Evolutionary conservation across 2,329 filamentous ascomycete genomes (phyloP).

Genomic region (Fusarium globosum): DNA sequence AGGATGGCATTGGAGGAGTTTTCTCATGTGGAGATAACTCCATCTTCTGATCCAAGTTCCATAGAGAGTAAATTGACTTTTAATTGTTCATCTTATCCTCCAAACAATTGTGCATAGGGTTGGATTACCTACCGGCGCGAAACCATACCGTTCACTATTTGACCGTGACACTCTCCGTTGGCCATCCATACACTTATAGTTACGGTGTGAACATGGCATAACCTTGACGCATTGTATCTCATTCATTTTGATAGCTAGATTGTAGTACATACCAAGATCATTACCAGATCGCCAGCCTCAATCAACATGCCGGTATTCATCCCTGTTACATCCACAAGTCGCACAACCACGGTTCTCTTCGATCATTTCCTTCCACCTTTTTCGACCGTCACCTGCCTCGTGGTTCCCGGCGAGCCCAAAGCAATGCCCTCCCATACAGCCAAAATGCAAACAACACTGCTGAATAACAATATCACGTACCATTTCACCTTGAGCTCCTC

Average conservation of each 20-base stretch:
- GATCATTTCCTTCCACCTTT: background rate
- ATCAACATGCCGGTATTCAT: rapidly evolving
- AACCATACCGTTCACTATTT: too few species aligned
- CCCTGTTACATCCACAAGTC: rapidly evolving
- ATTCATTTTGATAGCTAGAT: rapidly evolving
- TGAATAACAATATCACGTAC: too few species aligned
- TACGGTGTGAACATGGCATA: background rate
- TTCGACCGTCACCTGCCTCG: background rate
- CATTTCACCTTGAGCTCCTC: too few species aligned
- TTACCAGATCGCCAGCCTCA: background rate
- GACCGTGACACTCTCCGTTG: too few species aligned
- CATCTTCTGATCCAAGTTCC: constrained; percentile 4
- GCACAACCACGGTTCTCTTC: background rate
- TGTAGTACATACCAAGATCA: background rate
- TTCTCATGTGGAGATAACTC: constrained; percentile 41
- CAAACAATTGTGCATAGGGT: rapidly evolving
- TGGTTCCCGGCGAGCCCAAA: too few species aligned
- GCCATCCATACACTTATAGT: too few species aligned
- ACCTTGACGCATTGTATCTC: background rate
- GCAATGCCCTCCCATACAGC: too few species aligned
- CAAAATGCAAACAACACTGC: too few species aligned
- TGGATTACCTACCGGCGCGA: too few species aligned
- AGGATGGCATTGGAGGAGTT: constrained; percentile 33
- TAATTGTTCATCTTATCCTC: rapidly evolving
- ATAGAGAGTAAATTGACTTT: background rate